Percentiles rank a stretch among this genome's conserved stretches.
Conservation (phyloP, 306 rosid genomes). For the Leucaena leucocephala region DNA sequence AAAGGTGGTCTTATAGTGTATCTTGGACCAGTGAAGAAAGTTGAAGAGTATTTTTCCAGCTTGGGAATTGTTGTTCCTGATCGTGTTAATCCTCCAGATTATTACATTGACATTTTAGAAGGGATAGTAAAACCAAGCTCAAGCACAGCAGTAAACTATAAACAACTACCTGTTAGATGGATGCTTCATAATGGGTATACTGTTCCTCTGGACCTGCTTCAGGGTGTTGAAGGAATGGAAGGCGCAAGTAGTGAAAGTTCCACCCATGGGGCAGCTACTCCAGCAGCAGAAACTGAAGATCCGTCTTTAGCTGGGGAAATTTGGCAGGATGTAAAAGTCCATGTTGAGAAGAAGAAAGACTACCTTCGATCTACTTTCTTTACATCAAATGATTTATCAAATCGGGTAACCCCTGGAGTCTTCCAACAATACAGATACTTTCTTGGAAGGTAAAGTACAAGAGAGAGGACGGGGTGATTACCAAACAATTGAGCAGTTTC, state of each 20-base stretch:
- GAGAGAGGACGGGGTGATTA: too few species aligned
- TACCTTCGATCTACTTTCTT: slow-evolving; percentile 60
- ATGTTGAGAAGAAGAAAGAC: slow-evolving; percentile 70
- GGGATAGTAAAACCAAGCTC: slow-evolving; percentile 73
- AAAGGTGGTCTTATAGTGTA: slow-evolving; percentile 96
- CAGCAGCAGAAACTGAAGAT: slow-evolving; percentile 30
- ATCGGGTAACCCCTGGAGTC: slow-evolving; percentile 63
- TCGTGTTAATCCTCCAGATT: slow-evolving; percentile 97
- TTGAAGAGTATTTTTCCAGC: slow-evolving; percentile 86
- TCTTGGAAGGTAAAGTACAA: slow-evolving; percentile 80
- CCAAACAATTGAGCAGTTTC: not conserved
- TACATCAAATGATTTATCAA: slow-evolving; percentile 68
- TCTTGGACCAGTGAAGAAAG: slow-evolving; percentile 88
- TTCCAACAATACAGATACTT: slow-evolving; percentile 77
- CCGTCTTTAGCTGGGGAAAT: slow-evolving; percentile 86
- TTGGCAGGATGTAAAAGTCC: slow-evolving; percentile 84
- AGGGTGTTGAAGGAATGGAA: slow-evolving; percentile 65
- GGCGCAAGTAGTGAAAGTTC: slow-evolving; percentile 54
- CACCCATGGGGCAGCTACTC: slow-evolving; percentile 45
- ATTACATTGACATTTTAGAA: slow-evolving; percentile 94
- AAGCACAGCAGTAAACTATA: slow-evolving; percentile 64
- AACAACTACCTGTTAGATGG: slow-evolving; percentile 96
- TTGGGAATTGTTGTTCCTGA: slow-evolving; percentile 93
- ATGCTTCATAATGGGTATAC: slow-evolving; percentile 95
- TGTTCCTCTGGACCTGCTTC: slow-evolving; percentile 95